Evolutionary conservation across 2,329 filamentous ascomycete genomes (phyloP), one percentile per base, ranked within the genome.

Genomic region (Fusarium setosum): DNA sequence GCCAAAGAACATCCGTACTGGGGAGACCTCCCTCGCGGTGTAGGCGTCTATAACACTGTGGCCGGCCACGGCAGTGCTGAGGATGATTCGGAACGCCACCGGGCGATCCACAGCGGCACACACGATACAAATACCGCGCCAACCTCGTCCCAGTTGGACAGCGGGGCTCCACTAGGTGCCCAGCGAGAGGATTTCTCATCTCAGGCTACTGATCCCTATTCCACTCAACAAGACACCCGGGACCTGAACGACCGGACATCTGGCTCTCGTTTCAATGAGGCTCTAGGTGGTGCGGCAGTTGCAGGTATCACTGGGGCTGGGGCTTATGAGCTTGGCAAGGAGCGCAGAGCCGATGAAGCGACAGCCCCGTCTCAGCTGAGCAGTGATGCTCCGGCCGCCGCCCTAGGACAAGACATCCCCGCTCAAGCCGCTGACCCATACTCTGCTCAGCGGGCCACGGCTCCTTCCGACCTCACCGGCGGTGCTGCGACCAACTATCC

Each of bases 1-100:
- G 26, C 61, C 4, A 12, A 58, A 15, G 59, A 66, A 13, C 45
- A 64, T 32, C 68, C 68, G 1, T 70, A 70, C 34, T 70, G 68
- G 68, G 68, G 68, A 5, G 59, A 67, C 4, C 42, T 70, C 3
- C 52, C 67, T 20, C 48, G 23, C 7, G 45, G 51, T 4, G 21
- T n/a, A 6, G 60, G 60, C 10, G 50, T 50, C 4, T 55, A 59
- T 4, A 51, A 55, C 41, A 60, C 54, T 2, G 49, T 64, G 2
- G 45, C 60, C 3, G 67, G 67, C 0, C 67, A 56, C 2, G 67
- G 61, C 3, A 68, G 67, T 20, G 32, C 56, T 4, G 60, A 65
- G 12, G 58, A 58, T 1, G 61, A 65, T 13, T 29, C 23, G 5
- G 18, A 32, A 40, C 59, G 66, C 35, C 55, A 67, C 3, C 56